A percentile compares a stretch with the other conserved stretches of the same genome.
Evolutionary conservation across 805 yeast species (phyloP).

Genomic region (Lipomyces starkeyi): DNA sequence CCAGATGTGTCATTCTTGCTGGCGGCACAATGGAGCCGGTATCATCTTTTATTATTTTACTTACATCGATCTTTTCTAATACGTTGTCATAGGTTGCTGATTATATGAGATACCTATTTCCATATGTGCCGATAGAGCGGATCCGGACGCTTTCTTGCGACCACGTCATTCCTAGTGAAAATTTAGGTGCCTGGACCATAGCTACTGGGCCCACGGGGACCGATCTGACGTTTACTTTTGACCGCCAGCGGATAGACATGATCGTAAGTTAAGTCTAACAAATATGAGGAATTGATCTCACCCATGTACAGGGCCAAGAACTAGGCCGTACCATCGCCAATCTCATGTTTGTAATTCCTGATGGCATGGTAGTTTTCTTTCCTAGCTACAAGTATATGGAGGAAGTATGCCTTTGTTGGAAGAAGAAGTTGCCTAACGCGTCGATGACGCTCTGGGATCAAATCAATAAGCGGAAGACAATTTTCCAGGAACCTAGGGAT

Average conservation of each 20-base stretch:
- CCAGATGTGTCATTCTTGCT: slow-evolving; percentile 76
- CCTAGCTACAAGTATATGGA: slow-evolving; percentile 81
- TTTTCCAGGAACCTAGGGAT: slow-evolving; percentile 61
- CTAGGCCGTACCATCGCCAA: slow-evolving; percentile 59
- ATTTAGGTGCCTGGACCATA: slow-evolving; percentile 67
- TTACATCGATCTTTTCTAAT: neutral
- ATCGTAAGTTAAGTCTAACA: slow-evolving; percentile 50
- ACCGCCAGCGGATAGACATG: slow-evolving; percentile 56
- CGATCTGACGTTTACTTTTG: slow-evolving; percentile 70
- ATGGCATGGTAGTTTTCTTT: slow-evolving; percentile 80
- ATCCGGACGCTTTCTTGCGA: slow-evolving; percentile 72
- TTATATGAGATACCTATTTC: slow-evolving; percentile 68
- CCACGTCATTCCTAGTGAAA: slow-evolving; percentile 77
- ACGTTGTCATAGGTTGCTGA: slow-evolving; percentile 55
- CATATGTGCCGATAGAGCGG: slow-evolving; percentile 53
- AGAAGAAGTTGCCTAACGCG: slow-evolving; percentile 40
- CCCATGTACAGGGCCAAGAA: slow-evolving; percentile 32
- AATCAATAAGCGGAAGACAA: slow-evolving; percentile 47
- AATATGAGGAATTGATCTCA: slow-evolving; percentile 4
- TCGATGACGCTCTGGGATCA: slow-evolving; percentile 34
- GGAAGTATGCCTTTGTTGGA: slow-evolving; percentile 62
- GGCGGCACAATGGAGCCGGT: slow-evolving; percentile 96
- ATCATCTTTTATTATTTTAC: neutral
- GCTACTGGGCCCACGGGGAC: slow-evolving; percentile 40
- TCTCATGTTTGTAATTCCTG: slow-evolving; percentile 59